Conservation (phyloP, 306 rosid species). For the Oxytropis ochrocephala region DNA sequence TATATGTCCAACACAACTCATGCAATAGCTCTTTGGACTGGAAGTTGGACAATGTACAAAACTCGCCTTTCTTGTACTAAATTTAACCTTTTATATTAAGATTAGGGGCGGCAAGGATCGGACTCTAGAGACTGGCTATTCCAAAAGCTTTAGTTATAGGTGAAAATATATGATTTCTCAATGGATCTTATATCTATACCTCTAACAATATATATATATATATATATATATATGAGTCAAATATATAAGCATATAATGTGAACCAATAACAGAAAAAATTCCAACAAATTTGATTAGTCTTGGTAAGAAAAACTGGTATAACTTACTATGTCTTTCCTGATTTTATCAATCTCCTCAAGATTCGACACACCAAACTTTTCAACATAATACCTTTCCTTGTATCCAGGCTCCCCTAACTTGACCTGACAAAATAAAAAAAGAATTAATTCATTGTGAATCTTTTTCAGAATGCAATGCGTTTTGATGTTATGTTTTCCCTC, state of each 20-base stretch:
- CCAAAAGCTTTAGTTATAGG: background rate
- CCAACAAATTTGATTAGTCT: background rate
- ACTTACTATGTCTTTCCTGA: conserved; percentile 55
- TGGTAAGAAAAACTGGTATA: background rate
- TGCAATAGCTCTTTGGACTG: background rate
- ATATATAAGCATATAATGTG: conserved; percentile 3
- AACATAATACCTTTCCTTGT: conserved; percentile 84
- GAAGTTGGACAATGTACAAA: background rate
- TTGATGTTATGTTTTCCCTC: no score
- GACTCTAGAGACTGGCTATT: background rate
- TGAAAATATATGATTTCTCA: background rate
- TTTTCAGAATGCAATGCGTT: no score
- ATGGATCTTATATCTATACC: background rate
- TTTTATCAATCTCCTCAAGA: conserved; percentile 56
- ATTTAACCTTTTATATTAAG: background rate
- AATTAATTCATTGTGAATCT: background rate
- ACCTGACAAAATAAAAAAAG: conserved; percentile 46
- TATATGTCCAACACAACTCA: background rate
- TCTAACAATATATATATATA: background rate
- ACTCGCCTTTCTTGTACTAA: background rate
- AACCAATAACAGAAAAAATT: background rate
- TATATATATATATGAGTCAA: no score
- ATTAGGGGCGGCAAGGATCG: background rate
- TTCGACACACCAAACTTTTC: conserved; percentile 68
- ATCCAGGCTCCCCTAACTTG: conserved; percentile 94